Percentiles rank a stretch among this genome's conserved stretches.
Evolutionary conservation across 768 basidiomycete species (phyloP).

Genomic region (Hygrocybe punicea): DNA sequence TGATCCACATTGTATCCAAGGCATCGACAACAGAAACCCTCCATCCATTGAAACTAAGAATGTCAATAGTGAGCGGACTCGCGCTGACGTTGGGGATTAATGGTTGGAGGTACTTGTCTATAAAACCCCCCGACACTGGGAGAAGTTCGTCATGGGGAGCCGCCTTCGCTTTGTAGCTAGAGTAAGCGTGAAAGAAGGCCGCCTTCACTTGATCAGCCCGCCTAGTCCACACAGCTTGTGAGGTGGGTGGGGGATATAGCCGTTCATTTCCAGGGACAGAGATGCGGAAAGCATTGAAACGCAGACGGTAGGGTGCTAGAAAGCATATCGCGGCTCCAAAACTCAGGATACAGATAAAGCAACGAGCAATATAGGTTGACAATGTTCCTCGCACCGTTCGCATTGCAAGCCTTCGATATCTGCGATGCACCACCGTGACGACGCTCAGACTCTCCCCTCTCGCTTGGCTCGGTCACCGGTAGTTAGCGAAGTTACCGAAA

Average conservation of each 20-base stretch:
- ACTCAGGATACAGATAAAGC: no score
- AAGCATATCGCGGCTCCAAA: no score
- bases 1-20: conserved; percentile 77
- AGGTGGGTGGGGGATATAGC: neutral
- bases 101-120: conserved; percentile 14
- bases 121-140: conserved; percentile 46
- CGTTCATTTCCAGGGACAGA: no score
- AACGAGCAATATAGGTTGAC: no score
- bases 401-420: no score
- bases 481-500: no score
- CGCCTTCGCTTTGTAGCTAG: conserved; percentile 51
- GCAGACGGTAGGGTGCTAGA: no score
- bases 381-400: no score
- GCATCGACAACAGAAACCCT: conserved; percentile 68
- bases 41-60: conserved; percentile 49
- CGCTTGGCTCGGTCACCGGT: no score
- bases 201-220: conserved; percentile 53
- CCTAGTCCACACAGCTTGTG: conserved; percentile 43
- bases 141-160: conserved; percentile 55
- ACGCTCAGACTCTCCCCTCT: no score
- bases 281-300: no score
- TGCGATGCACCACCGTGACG: no score
- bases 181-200: conserved; percentile 62
- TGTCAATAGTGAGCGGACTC: neutral
- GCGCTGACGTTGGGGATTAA: neutral